Conservation (phyloP, 345 rosid genomes). For the Psidium friedrichsthalianum region DNA sequence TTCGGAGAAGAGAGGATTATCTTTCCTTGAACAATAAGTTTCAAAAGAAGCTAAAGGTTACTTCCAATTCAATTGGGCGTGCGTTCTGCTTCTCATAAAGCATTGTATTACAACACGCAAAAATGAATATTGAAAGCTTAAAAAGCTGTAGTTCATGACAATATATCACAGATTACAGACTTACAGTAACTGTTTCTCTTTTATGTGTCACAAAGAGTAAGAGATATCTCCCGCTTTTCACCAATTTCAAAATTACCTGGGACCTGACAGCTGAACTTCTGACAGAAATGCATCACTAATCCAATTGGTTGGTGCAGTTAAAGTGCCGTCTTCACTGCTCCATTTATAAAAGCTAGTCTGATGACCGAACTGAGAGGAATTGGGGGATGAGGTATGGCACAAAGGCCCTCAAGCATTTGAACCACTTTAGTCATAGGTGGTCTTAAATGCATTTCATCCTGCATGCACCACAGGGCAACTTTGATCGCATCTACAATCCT, state of each 20-base stretch:
- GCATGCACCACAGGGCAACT: conserved; percentile 46
- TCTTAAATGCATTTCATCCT: conserved; percentile 32
- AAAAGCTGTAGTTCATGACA: not conserved
- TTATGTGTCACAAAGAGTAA: not conserved
- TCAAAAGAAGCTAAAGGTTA: not conserved
- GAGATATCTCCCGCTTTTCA: not conserved
- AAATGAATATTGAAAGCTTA: not conserved
- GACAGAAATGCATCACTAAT: conserved; percentile 14
- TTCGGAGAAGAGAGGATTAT: not conserved
- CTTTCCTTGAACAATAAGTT: not conserved
- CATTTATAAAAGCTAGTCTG: conserved; percentile 9
- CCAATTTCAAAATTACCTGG: conserved; percentile 12
- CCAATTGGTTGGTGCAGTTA: conserved; percentile 3
- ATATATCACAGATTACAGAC: not conserved
- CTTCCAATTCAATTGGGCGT: not conserved
- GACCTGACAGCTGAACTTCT: conserved; percentile 26
- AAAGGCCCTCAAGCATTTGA: conserved; percentile 39
- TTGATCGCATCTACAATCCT: conserved; percentile 15
- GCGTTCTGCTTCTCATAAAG: not conserved
- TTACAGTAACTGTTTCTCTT: not conserved
- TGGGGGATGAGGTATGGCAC: conserved; percentile 21
- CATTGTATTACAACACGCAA: not conserved
- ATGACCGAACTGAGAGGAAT: conserved; percentile 1
- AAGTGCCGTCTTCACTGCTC: conserved; percentile 15
- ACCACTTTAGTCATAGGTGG: conserved; percentile 43